phyloP scores from a whole-genome alignment of 176 grass and related monocot genomes.

The Oryza meridionalis region DNA sequence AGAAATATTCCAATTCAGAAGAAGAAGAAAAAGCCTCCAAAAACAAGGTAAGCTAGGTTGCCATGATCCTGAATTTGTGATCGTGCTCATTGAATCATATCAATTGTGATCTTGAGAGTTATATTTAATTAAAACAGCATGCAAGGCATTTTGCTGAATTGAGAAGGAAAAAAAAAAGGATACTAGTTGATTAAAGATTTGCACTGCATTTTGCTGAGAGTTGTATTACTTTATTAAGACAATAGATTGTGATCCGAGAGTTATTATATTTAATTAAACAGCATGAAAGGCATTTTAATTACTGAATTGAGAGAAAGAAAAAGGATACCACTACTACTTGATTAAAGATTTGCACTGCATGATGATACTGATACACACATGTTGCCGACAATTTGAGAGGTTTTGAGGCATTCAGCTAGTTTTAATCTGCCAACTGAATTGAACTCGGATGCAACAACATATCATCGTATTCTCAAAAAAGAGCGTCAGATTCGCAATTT shows the following conservation, averaged over 20 bases:
- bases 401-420: background rate
- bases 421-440: background rate
- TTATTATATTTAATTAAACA: background rate
- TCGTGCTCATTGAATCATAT: background rate
- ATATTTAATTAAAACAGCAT: background rate
- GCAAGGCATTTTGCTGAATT: conserved; percentile 16
- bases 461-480: conserved; percentile 31
- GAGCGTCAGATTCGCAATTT: conserved; percentile 11
- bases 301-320: conserved; percentile 1
- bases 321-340: background rate
- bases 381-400: conserved; percentile 20
- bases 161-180: background rate
- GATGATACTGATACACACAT: background rate
- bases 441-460: background rate
- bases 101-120: background rate
- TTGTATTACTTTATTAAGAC: no score
- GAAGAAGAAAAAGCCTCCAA: background rate
- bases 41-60: background rate
- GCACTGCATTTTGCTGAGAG: background rate
- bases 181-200: background rate
- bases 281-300: background rate
- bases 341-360: background rate
- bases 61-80: background rate
- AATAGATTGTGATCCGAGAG: background rate
- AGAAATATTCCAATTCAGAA: background rate